A percentile compares a stretch with the other conserved stretches of the same genome.
phyloP scores from a whole-genome alignment of 164 flowering plant genomes.

The Pachysandra terminalis region DNA sequence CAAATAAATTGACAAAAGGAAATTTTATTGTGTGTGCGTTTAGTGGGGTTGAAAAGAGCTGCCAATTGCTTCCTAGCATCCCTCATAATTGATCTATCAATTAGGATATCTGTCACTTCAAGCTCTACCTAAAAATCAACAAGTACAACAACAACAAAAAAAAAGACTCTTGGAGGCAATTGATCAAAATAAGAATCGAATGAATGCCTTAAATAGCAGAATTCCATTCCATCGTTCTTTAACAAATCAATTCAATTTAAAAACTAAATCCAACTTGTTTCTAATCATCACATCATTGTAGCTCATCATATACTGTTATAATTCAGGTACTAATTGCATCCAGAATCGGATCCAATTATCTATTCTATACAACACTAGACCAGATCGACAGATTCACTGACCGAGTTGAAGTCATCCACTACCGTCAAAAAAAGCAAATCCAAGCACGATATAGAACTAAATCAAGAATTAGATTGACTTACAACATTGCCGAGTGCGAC shows the following conservation, averaged over 20 bases:
- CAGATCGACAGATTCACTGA: not conserved
- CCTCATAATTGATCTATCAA: not conserved
- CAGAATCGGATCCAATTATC: slow-evolving; percentile 5
- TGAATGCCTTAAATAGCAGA: not conserved
- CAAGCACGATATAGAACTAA: slow-evolving; percentile 7
- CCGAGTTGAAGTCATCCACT: not conserved
- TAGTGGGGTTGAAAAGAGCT: not conserved
- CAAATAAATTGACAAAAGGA: too few relatives aligned
- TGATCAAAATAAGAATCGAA: not conserved
- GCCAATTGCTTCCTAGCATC: not conserved
- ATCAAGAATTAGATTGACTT: slow-evolving; percentile 24
- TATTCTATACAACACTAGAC: not conserved
- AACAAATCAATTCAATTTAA: not conserved
- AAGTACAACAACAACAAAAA: not conserved
- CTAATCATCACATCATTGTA: not conserved
- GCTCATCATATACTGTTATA: not conserved
- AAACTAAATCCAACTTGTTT: not conserved
- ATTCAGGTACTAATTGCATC: not conserved
- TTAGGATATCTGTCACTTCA: not conserved
- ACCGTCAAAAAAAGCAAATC: not conserved
- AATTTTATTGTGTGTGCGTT: too few relatives aligned
- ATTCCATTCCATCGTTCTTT: not conserved
- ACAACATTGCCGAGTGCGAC: slow-evolving; percentile 99
- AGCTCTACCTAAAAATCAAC: not conserved
- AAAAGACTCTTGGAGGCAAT: not conserved